These are phyloP conservation scores for Huntiella decipiens DNA, from an alignment of 2,329 filamentous ascomycete species.

Conservation along the genomic window DNA sequence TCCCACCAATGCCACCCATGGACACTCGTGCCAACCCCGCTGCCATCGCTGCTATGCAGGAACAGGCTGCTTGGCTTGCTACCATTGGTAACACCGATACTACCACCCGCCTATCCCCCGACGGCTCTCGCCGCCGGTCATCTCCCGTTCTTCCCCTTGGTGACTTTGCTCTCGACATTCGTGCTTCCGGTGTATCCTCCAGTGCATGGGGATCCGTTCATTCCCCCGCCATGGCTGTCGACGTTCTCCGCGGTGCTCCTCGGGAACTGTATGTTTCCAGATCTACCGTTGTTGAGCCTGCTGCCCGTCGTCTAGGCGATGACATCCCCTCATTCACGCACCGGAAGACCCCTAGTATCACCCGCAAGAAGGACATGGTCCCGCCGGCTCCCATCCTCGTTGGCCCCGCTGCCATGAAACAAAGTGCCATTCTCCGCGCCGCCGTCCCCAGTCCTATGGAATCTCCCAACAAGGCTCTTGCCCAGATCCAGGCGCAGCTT, in stretches of 20 bases:
- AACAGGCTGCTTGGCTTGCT: constrained; percentile 6
- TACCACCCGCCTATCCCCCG: constrained; percentile 10
- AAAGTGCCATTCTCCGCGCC: constrained; percentile 26
- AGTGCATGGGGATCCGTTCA: constrained; percentile 31
- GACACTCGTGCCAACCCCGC: constrained; percentile 13
- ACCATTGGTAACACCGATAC: background rate
- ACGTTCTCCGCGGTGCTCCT: constrained; percentile 20
- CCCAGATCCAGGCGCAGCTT: constrained; percentile 33
- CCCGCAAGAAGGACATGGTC: constrained; percentile 27
- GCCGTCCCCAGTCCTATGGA: constrained; percentile 34
- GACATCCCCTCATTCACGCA: constrained; percentile 39
- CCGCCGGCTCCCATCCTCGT: constrained; percentile 38
- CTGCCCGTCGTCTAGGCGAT: constrained; percentile 32
- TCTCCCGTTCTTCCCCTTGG: constrained; percentile 29
- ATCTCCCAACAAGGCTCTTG: constrained; percentile 26
- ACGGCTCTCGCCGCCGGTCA: constrained; percentile 25
- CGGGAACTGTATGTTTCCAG: constrained; percentile 1
- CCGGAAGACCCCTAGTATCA: constrained; percentile 25
- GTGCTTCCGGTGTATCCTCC: constrained; percentile 19
- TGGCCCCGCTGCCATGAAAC: constrained; percentile 20
- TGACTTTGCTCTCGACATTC: constrained; percentile 15
- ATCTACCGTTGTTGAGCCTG: constrained; percentile 25
- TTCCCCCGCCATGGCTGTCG: constrained; percentile 27
- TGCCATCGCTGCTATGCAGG: constrained; percentile 17
- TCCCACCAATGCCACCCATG: constrained; percentile 17